These are phyloP conservation scores for Sorghum bicolor DNA, from an alignment of 176 grass and related monocot species.

Conservation along the genomic window DNA sequence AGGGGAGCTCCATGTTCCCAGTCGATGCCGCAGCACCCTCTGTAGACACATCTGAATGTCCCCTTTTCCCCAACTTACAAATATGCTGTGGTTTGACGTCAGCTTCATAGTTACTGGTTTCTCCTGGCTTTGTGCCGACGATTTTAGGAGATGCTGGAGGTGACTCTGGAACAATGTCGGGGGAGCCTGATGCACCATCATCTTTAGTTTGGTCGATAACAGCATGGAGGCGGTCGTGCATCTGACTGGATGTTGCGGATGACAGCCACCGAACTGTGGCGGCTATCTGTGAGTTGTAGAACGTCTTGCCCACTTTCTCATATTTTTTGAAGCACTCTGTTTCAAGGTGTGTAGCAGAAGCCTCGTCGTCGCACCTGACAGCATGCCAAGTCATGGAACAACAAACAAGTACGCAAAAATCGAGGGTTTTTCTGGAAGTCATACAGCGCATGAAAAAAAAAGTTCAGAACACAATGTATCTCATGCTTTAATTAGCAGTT, in stretches of 20 bases:
- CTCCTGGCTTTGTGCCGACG: background rate
- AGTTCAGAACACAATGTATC: background rate
- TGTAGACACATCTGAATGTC: background rate
- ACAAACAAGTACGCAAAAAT: background rate
- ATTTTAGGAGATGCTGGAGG: slow-evolving; percentile 2
- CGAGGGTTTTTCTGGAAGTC: background rate
- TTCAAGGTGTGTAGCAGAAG: slow-evolving; percentile 72
- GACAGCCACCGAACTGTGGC: slow-evolving; percentile 84
- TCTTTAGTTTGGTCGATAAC: slow-evolving; percentile 8
- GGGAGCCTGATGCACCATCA: background rate
- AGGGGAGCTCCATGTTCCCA: slow-evolving; percentile 48
- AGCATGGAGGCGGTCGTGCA: slow-evolving; percentile 45
- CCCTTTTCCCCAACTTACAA: background rate
- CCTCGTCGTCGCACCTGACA: slow-evolving; percentile 46
- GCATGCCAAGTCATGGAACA: background rate
- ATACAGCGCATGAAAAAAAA: background rate
- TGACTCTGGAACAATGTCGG: slow-evolving; percentile 6
- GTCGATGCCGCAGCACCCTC: background rate
- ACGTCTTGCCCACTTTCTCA: slow-evolving; percentile 75
- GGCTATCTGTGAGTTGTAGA: slow-evolving; percentile 89
- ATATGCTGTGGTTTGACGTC: background rate
- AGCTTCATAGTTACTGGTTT: slow-evolving; percentile 14
- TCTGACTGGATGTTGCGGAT: slow-evolving; percentile 60
- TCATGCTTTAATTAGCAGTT: background rate
- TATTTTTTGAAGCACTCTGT: slow-evolving; percentile 85